Percentiles rank a stretch among this genome's conserved stretches.
These are phyloP conservation scores for Phytomonas serpens DNA, from an alignment of 208 protist species.

Conservation along the genomic window DNA sequence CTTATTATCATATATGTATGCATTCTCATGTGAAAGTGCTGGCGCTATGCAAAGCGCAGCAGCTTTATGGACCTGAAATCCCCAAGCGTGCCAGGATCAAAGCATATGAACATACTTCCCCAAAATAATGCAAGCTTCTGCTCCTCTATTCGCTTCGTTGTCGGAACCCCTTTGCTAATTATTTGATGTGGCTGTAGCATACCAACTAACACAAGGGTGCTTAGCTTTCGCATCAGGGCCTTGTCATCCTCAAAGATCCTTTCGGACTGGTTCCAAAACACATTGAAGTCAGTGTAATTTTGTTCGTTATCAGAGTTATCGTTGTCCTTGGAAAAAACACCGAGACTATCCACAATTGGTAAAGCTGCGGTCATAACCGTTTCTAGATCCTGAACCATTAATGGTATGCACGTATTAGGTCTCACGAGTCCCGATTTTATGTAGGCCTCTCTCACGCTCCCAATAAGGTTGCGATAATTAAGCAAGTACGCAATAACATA, in stretches of 20 bases:
- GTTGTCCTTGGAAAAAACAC: slow-evolving; percentile 2
- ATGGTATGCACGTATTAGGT: slow-evolving; percentile 19
- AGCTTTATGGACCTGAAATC: slow-evolving; percentile 59
- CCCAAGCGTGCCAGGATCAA: slow-evolving; percentile 32
- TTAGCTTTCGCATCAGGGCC: slow-evolving; percentile 29
- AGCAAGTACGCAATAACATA: slow-evolving; percentile 49
- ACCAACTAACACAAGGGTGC: slow-evolving; percentile 66
- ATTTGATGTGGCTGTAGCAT: slow-evolving; percentile 73
- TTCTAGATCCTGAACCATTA: slow-evolving; percentile 59
- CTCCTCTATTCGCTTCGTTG: slow-evolving; percentile 47
- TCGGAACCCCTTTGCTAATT: slow-evolving; percentile 49
- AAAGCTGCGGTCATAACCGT: slow-evolving; percentile 38
- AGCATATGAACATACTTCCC: slow-evolving; percentile 61
- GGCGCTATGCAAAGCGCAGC: slow-evolving; percentile 27
- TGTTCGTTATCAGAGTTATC: background rate
- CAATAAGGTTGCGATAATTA: slow-evolving; percentile 39
- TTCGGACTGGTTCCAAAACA: background rate
- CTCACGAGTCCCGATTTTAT: slow-evolving; percentile 4
- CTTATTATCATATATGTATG: slow-evolving; percentile 9
- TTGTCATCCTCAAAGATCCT: slow-evolving; percentile 1
- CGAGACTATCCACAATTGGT: slow-evolving; percentile 29
- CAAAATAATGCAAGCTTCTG: slow-evolving; percentile 77
- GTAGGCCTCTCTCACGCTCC: slow-evolving; percentile 30
- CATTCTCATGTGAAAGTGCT: slow-evolving; percentile 10
- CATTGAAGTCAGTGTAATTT: background rate